Base-by-base conservation (phyloP, 257 asterid species). In the Sherardia arvensis region DNA sequence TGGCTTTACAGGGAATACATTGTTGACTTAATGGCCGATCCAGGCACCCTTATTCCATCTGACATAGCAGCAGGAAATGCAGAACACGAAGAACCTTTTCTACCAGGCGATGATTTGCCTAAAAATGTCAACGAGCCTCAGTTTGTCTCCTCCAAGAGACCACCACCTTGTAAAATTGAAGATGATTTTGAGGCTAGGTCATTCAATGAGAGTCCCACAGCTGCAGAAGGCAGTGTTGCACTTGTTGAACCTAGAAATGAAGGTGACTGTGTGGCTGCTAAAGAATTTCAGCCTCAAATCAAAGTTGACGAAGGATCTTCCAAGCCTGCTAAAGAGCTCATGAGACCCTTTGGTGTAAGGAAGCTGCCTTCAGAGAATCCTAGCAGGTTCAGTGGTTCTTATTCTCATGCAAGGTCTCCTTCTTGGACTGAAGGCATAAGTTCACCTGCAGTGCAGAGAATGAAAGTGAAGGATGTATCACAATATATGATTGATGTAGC, bases 341-440 rank as follows among this genome's bases (percentile, higher is more conserved):
- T 76, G 65, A 76, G 67, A 38, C 76, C 69, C 34, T 63, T 26
- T 76, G 73, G 72, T 49, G 76, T 54, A 45, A 80, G 70, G 75
- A 74, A 77, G 76, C 51, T 76, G 55, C 64, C 69, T 58, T 54
- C 69, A 69, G 88, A 78, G 61, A 53, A 71, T 65, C 78, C 79
- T 17, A 64, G 63, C 59, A 80, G 90, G 78, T 75, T 84, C 58
- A 74, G 36, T 75, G 79, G 83, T 72, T 74, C 84, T 69, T 74
- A 69, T 66, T 57, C 89, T 69, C 97, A 86, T 68, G 89, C 89
- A 66, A 78, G 95, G 72, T 92, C 98, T 69, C 98, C 98, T 55
- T 92, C 98, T 9, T 92, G 98, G 98, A 92, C 98, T 38, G 97
- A 92, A 84, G 98, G 97, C 45, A 85, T 88, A 64, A 87, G 97